Percentiles rank a stretch among this genome's conserved stretches.
These are phyloP conservation scores for Tricholoma sp. DNA, from an alignment of 768 basidiomycete species.

Conservation along the genomic window DNA sequence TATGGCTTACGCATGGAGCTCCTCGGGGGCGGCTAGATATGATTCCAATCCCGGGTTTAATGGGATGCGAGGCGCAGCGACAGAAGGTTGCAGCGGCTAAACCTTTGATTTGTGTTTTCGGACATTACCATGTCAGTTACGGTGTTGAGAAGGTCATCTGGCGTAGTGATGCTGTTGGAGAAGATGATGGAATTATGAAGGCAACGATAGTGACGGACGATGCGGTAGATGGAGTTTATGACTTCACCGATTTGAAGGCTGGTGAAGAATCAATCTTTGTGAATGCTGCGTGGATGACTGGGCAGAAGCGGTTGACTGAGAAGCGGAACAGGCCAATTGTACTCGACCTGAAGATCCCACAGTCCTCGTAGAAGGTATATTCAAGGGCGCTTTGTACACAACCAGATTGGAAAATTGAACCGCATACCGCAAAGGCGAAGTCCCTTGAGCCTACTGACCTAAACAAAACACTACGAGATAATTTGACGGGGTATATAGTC, in stretches of 20 bases:
- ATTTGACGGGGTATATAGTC: no score
- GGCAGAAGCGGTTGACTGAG: neutral
- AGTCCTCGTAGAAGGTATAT: no score
- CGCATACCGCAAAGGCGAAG: no score
- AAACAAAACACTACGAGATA: no score
- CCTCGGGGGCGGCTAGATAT: neutral
- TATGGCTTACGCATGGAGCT: neutral
- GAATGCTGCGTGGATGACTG: neutral
- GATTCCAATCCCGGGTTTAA: neutral
- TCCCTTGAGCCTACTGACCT: no score
- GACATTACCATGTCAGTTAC: neutral
- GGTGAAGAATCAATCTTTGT: neutral
- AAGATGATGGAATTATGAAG: neutral
- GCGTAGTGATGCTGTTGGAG: neutral
- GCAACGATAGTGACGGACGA: neutral
- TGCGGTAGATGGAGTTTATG: neutral
- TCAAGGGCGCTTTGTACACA: no score
- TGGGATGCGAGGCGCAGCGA: neutral
- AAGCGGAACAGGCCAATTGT: neutral
- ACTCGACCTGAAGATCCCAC: neutral
- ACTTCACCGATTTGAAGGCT: neutral
- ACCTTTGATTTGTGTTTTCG: neutral
- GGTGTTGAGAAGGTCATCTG: neutral
- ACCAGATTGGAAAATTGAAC: no score
- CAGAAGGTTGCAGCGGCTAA: neutral